Percentiles rank a stretch among this genome's conserved stretches.
Conservation (phyloP, 1,284 basidiomycete species). For the Naganishia sp. region DNA sequence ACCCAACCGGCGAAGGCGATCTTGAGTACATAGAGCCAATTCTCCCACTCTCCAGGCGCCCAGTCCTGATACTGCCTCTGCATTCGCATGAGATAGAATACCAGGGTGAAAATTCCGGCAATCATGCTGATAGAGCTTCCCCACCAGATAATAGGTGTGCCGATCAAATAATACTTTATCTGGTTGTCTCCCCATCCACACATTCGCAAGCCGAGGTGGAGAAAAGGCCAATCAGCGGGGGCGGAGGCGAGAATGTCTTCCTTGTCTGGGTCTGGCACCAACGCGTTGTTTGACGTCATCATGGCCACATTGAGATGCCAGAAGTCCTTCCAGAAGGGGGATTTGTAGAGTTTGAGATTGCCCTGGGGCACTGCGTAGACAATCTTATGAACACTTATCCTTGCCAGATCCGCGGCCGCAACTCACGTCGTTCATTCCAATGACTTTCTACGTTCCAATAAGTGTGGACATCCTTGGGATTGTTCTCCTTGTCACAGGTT, state of each 20-base stretch:
- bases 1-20: slow-evolving; percentile 89
- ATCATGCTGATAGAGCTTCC: slow-evolving; percentile 69
- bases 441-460: slow-evolving; percentile 99
- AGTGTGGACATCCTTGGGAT: slow-evolving; percentile 78
- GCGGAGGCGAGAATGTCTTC: slow-evolving; percentile 92
- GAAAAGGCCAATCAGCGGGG: slow-evolving; percentile 91
- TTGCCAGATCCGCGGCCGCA: not conserved
- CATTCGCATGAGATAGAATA: slow-evolving; percentile 74
- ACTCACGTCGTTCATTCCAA: slow-evolving; percentile 86
- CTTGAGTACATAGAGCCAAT: slow-evolving; percentile 90
- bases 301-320: slow-evolving; percentile 99
- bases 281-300: slow-evolving; percentile 99
- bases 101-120: slow-evolving; percentile 61
- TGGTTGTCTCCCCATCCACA: slow-evolving; percentile 91
- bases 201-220: slow-evolving; percentile 88
- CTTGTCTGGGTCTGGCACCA: slow-evolving; percentile 95
- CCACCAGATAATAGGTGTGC: slow-evolving; percentile 94
- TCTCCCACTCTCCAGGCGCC: slow-evolving; percentile 89
- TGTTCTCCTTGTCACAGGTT: slow-evolving; percentile 85
- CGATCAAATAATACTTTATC: slow-evolving; percentile 90
- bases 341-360: slow-evolving; percentile 77
- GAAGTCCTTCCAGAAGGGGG: slow-evolving; percentile 94
- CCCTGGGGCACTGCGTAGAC: slow-evolving; percentile 70
- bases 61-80: slow-evolving; percentile 91
- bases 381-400: not conserved